A percentile compares a stretch with the other conserved stretches of the same genome.
Evolutionary conservation across 2,329 filamentous ascomycete species (phyloP).

Genomic region (Cladosporium halotolerans): DNA sequence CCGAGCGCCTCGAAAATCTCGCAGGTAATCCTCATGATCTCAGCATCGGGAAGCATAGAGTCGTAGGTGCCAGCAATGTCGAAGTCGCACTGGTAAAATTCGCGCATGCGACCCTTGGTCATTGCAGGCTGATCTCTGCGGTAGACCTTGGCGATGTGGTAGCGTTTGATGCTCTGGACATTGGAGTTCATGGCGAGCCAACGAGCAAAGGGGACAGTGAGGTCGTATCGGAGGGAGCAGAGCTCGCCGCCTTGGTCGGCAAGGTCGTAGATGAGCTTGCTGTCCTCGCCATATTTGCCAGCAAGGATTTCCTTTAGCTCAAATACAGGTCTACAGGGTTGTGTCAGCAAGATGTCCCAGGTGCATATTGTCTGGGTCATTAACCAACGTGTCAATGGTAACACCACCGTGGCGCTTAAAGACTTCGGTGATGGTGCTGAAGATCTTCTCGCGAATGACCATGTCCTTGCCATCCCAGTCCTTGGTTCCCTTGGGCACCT

Average conservation of each 20-base stretch:
- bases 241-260: conserved; percentile 83
- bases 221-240: conserved; percentile 76
- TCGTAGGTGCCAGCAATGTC: conserved; percentile 87
- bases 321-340: conserved; percentile 57
- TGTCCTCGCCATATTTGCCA: conserved; percentile 89
- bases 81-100: conserved; percentile 97
- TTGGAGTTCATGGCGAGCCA: conserved; percentile 88
- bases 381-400: conserved; percentile 64
- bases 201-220: conserved; percentile 84
- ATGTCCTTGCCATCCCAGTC: conserved; percentile 77
- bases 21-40: conserved; percentile 75
- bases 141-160: conserved; percentile 92
- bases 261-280: conserved; percentile 85
- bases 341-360: background rate
- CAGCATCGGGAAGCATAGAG: conserved; percentile 85
- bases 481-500: conserved; percentile 85
- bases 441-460: conserved; percentile 75
- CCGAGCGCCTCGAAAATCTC: conserved; percentile 80
- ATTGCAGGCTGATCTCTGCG: conserved; percentile 76
- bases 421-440: conserved; percentile 65
- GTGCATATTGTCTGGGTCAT: background rate
- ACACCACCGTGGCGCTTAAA: conserved; percentile 80
- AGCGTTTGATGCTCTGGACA: conserved; percentile 80
- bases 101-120: conserved; percentile 85
- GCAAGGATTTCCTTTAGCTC: conserved; percentile 80